Evolutionary conservation across 2,329 filamentous ascomycete species (phyloP).

Genomic region (Apiospora sp.): DNA sequence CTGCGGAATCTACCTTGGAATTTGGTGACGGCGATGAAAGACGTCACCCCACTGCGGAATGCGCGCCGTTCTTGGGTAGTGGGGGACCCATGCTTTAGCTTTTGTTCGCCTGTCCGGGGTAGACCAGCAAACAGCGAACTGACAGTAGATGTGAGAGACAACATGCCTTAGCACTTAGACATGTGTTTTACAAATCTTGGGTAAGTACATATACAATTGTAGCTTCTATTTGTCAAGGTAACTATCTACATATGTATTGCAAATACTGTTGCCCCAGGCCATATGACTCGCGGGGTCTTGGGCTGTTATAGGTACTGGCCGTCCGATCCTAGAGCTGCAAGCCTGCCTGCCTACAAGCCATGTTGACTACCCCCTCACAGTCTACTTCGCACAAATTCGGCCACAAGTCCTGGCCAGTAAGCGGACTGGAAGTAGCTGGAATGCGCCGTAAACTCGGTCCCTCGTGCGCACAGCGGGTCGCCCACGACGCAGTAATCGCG

Average conservation of each 20-base stretch:
- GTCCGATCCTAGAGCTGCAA: too few species aligned
- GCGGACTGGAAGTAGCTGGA: constrained; percentile 11
- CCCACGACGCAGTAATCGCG: constrained; percentile 21
- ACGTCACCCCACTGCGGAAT: constrained; percentile 10
- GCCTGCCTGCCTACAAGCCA: background rate
- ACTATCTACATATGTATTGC: too few species aligned
- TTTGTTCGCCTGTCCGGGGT: background rate
- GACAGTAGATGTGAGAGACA: background rate
- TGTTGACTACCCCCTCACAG: background rate
- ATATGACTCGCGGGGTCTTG: too few species aligned
- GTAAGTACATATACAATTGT: too few species aligned
- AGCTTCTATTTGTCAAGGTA: too few species aligned
- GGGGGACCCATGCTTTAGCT: background rate
- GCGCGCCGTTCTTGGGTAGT: constrained; percentile 5
- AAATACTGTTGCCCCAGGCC: too few species aligned
- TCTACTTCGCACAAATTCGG: constrained; percentile 16
- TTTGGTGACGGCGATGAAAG: constrained; percentile 15
- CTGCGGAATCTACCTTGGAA: background rate
- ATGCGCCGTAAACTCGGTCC: background rate
- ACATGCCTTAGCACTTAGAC: background rate
- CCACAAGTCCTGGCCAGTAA: background rate
- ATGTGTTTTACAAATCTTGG: too few species aligned
- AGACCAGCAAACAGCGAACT: background rate
- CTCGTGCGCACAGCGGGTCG: constrained; percentile 16
- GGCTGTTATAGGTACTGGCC: too few species aligned